A percentile compares a stretch with the other conserved stretches of the same genome.
Evolutionary conservation across 2,329 filamentous ascomycete species (phyloP).

Genomic region (Rutstroemia sp.): DNA sequence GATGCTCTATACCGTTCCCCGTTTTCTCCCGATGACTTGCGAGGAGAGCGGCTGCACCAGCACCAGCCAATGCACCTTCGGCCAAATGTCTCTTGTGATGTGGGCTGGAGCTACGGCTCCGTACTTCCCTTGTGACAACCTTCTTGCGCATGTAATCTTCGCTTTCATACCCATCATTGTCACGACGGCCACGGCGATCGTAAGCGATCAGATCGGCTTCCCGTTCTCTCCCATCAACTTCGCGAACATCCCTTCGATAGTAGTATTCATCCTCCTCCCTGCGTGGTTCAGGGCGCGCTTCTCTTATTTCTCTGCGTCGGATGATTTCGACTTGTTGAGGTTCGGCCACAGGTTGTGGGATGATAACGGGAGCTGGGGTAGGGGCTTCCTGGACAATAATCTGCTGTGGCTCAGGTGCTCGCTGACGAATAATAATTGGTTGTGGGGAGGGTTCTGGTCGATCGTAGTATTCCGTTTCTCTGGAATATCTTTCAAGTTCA

Average conservation of each 20-base stretch:
- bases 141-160: constrained; percentile 35
- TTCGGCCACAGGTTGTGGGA: constrained; percentile 19
- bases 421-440: constrained; percentile 51
- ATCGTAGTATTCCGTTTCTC: constrained; percentile 56
- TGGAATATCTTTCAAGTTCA: constrained; percentile 52
- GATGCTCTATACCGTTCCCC: constrained; percentile 25
- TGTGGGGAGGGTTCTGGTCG: constrained; percentile 41
- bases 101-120: constrained; percentile 40
- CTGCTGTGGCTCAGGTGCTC: constrained; percentile 47
- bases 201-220: constrained; percentile 29
- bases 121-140: constrained; percentile 37
- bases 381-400: constrained; percentile 55
- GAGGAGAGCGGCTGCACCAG: constrained; percentile 52
- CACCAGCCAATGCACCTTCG: constrained; percentile 57
- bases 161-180: constrained; percentile 38
- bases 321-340: constrained; percentile 22
- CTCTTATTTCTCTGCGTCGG: constrained; percentile 20
- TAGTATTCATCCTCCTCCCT: constrained; percentile 30
- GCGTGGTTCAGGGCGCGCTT: constrained; percentile 22
- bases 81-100: constrained; percentile 53
- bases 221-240: constrained; percentile 20
- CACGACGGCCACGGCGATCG: constrained; percentile 32
- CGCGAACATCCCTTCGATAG: constrained; percentile 30
- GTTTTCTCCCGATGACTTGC: constrained; percentile 43
- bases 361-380: constrained; percentile 43